phyloP scores from a whole-genome alignment of 805 yeast genomes.

The Cyberlindnera misumaiensis region DNA sequence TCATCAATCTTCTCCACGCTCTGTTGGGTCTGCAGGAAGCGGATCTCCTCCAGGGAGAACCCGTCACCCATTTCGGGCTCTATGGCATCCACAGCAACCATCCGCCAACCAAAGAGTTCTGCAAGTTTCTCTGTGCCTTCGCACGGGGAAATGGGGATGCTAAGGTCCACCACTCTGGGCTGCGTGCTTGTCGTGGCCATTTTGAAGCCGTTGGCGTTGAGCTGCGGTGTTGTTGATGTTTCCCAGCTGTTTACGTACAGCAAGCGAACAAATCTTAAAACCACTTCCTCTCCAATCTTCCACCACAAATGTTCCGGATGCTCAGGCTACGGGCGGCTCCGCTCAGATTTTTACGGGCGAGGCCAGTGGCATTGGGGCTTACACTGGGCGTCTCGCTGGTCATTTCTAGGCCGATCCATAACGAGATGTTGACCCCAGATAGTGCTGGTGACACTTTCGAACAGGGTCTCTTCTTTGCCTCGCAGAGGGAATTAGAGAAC shows the following conservation, averaged over 20 bases:
- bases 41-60: constrained; percentile 12
- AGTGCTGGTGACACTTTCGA: constrained; percentile 59
- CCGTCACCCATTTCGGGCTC: too few species aligned
- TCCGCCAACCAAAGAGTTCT: too few species aligned
- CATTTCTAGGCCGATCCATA: constrained; percentile 1
- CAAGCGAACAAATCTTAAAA: neutral
- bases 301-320: neutral
- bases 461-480: constrained; percentile 53
- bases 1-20: neutral
- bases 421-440: constrained; percentile 28
- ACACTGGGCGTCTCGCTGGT: neutral
- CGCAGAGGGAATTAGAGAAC: constrained; percentile 46
- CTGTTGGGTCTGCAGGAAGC: constrained; percentile 4
- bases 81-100: too few species aligned
- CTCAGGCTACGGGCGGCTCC: neutral
- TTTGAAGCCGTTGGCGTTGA: too few species aligned
- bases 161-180: too few species aligned
- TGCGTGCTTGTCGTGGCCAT: too few species aligned
- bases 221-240: neutral
- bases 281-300: neutral
- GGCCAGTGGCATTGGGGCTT: neutral
- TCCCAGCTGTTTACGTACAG: neutral
- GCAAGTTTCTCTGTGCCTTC: too few species aligned
- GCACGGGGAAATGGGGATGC: too few species aligned
- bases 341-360: neutral